phyloP scores from a whole-genome alignment of 2,329 filamentous ascomycete genomes.

The Pseudogymnoascus sp. region DNA sequence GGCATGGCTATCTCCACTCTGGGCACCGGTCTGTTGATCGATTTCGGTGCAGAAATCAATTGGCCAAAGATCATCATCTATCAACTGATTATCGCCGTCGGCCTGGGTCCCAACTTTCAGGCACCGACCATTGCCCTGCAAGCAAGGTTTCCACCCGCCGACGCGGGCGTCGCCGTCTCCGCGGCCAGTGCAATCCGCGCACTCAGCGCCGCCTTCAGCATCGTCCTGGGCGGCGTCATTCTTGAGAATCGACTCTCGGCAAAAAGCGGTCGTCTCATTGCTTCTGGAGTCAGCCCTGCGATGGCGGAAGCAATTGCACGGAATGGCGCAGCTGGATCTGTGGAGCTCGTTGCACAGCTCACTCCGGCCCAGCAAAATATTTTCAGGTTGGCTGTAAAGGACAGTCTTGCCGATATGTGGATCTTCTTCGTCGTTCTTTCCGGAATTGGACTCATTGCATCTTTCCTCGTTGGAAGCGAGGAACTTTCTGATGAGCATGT shows the following conservation, averaged over 20 bases:
- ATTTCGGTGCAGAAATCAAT: slow-evolving; percentile 50
- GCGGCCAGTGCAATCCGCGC: slow-evolving; percentile 60
- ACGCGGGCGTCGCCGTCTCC: slow-evolving; percentile 59
- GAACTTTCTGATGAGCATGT: slow-evolving; percentile 41
- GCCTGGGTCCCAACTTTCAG: slow-evolving; percentile 63
- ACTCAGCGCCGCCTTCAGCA: slow-evolving; percentile 59
- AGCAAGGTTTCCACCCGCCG: slow-evolving; percentile 51
- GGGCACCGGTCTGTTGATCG: slow-evolving; percentile 56
- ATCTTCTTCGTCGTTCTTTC: slow-evolving; percentile 14
- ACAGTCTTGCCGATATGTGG: slow-evolving; percentile 14
- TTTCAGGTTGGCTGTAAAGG: slow-evolving; percentile 9
- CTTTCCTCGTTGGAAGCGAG: slow-evolving; percentile 37
- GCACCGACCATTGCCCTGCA: slow-evolving; percentile 62
- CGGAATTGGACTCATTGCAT: slow-evolving; percentile 31
- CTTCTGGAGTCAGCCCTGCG: slow-evolving; percentile 16
- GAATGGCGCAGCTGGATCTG: slow-evolving; percentile 14
- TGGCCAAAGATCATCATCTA: slow-evolving; percentile 52
- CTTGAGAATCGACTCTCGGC: slow-evolving; percentile 68
- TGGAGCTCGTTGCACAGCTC: slow-evolving; percentile 14
- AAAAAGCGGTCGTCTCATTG: background rate
- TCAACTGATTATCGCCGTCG: slow-evolving; percentile 54
- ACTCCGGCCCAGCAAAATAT: slow-evolving; percentile 11
- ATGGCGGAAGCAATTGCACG: slow-evolving; percentile 25
- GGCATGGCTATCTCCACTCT: slow-evolving; percentile 54
- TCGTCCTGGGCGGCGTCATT: slow-evolving; percentile 69